A percentile compares a stretch with the other conserved stretches of the same genome.
phyloP scores from a whole-genome alignment of 345 rosid species.

The Hibiscus syriacus region DNA sequence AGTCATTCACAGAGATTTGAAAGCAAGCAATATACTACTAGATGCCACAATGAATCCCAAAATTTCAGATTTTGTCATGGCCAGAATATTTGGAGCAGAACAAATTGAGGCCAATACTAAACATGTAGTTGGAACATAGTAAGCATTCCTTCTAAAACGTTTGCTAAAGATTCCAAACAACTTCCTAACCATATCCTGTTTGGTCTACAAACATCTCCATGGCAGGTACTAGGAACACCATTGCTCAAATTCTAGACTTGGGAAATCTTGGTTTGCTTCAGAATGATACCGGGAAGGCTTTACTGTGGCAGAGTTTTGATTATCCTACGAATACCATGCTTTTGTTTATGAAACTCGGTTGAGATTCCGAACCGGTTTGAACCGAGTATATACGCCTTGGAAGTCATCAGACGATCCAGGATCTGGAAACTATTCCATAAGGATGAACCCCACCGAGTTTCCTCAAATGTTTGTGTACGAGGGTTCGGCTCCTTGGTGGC shows the following conservation, averaged over 20 bases:
- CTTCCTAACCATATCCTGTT: not conserved
- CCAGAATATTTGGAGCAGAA: not conserved
- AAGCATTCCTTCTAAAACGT: not conserved
- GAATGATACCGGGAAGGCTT: conserved; percentile 9
- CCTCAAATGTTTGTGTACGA: conserved; percentile 43
- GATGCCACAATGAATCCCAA: not conserved
- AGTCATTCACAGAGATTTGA: not conserved
- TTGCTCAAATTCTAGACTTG: conserved; percentile 42
- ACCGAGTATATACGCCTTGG: conserved; percentile 45
- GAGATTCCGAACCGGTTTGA: conserved; percentile 21
- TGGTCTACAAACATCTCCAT: conserved; percentile 26
- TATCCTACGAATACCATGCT: conserved; percentile 52
- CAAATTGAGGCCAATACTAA: not conserved
- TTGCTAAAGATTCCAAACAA: not conserved
- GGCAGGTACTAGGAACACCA: conserved; percentile 7
- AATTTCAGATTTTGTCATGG: not conserved
- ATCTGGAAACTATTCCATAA: conserved; percentile 31
- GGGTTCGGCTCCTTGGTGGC: conserved; percentile 30
- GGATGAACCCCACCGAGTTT: conserved; percentile 34
- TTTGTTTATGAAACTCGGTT: conserved; percentile 56
- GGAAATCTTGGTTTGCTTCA: conserved; percentile 54
- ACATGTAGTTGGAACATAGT: not conserved
- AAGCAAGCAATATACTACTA: not conserved
- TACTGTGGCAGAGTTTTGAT: conserved; percentile 69
- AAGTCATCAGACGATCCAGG: conserved; percentile 42